Evolutionary conservation across 148 eudicot genomes (phyloP).

Genomic region (Spergularia bocconei): DNA sequence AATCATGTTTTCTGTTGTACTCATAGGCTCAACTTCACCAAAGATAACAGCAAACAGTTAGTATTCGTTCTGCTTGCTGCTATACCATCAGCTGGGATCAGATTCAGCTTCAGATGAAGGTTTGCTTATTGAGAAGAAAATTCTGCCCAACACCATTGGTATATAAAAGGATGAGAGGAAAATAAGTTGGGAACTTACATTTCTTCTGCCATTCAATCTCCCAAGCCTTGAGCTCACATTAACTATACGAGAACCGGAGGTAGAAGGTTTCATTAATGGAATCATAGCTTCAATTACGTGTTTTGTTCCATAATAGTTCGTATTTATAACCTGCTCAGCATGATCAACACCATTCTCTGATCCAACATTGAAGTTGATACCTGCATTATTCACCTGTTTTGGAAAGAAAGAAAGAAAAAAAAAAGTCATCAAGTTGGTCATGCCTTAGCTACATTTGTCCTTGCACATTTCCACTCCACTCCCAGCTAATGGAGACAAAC

Average conservation of each 20-base stretch:
- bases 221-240: slow-evolving; percentile 85
- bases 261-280: slow-evolving; percentile 79
- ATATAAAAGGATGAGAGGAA: not conserved
- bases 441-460: not conserved
- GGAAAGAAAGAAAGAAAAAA: slow-evolving; percentile 1
- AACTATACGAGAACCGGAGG: slow-evolving; percentile 79
- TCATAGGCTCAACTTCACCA: no score
- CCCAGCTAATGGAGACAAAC: not conserved
- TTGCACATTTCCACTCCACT: not conserved
- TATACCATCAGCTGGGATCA: not conserved
- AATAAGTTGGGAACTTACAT: slow-evolving; percentile 47
- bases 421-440: slow-evolving; percentile 1
- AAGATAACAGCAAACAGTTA: no score
- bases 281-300: slow-evolving; percentile 68
- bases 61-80: not conserved
- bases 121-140: not conserved
- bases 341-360: slow-evolving; percentile 63
- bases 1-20: no score
- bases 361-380: slow-evolving; percentile 69
- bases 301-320: slow-evolving; percentile 88
- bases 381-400: slow-evolving; percentile 90
- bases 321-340: slow-evolving; percentile 71
- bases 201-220: slow-evolving; percentile 74
- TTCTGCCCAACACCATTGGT: not conserved
- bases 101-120: not conserved